phyloP scores from a whole-genome alignment of 2,329 filamentous ascomycete genomes.

The Fusarium continuum region DNA sequence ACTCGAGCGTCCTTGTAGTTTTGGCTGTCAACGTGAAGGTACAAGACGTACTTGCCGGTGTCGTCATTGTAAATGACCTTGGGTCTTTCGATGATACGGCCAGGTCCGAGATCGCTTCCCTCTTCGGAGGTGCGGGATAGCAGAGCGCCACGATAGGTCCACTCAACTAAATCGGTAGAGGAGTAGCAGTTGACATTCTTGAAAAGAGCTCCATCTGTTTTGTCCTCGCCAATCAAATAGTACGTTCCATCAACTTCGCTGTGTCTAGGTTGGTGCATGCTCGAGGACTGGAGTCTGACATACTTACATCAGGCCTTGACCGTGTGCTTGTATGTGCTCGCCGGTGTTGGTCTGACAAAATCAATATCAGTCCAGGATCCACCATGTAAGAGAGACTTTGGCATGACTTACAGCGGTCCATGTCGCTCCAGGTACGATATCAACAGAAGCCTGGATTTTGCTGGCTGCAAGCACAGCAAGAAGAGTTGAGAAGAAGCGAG shows the following conservation, averaged over 20 bases:
- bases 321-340: conserved; percentile 72
- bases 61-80: conserved; percentile 74
- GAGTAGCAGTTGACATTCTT: conserved; percentile 75
- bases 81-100: conserved; percentile 71
- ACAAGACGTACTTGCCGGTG: conserved; percentile 73
- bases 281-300: rapidly evolving
- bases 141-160: conserved; percentile 68
- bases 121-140: conserved; percentile 57
- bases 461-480: conserved; percentile 11
- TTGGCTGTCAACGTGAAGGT: conserved; percentile 71
- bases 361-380: rapidly evolving
- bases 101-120: conserved; percentile 66
- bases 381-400: rapidly evolving
- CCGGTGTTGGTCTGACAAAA: conserved; percentile 52
- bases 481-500: conserved; percentile 1
- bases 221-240: conserved; percentile 77
- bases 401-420: conserved; percentile 53
- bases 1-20: conserved; percentile 71
- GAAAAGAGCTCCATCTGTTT: conserved; percentile 68
- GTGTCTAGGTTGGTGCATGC: background rate
- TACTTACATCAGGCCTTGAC: conserved; percentile 66
- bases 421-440: conserved; percentile 56
- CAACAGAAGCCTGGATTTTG: conserved; percentile 34
- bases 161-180: conserved; percentile 68
- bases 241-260: conserved; percentile 60